Conservation (phyloP, 2,329 filamentous ascomycete genomes). For the Zymoseptoria crescenta region DNA sequence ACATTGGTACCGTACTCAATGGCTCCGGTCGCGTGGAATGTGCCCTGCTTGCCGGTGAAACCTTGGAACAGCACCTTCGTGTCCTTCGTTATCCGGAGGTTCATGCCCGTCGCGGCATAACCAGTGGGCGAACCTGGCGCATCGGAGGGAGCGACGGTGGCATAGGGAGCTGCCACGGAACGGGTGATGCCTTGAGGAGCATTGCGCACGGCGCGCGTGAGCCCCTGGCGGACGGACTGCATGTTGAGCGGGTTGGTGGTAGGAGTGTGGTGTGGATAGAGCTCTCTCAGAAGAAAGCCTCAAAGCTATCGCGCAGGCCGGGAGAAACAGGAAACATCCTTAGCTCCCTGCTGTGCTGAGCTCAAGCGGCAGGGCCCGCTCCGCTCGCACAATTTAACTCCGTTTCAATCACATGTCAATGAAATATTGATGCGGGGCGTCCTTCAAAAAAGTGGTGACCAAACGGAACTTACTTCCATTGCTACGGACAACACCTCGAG, state of each 20-base stretch:
- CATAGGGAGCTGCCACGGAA: conserved; percentile 59
- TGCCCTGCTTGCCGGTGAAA: conserved; percentile 67
- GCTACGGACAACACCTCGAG: background rate
- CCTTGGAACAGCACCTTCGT: conserved; percentile 97
- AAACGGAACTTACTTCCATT: background rate
- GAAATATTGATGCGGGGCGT: background rate
- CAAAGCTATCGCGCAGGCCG: background rate
- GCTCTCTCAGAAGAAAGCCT: background rate
- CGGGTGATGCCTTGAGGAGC: conserved; percentile 39
- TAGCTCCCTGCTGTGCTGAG: background rate
- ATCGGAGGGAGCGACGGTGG: conserved; percentile 51
- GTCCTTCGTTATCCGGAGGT: conserved; percentile 85
- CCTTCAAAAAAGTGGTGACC: too few relatives aligned
- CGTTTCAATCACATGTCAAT: background rate
- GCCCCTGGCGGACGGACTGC: conserved; percentile 75
- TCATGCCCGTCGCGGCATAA: conserved; percentile 39
- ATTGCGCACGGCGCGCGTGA: conserved; percentile 60
- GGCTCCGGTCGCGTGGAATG: conserved; percentile 94
- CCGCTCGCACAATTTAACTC: background rate
- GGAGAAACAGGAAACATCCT: background rate
- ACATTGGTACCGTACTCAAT: conserved; percentile 99
- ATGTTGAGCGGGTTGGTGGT: conserved; percentile 44
- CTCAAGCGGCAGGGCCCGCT: background rate
- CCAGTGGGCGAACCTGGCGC: conserved; percentile 33
- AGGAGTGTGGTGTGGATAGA: conserved; percentile 1